Evolutionary conservation across 2,329 filamentous ascomycete species (phyloP).

Genomic region (Huntiella omanensis): DNA sequence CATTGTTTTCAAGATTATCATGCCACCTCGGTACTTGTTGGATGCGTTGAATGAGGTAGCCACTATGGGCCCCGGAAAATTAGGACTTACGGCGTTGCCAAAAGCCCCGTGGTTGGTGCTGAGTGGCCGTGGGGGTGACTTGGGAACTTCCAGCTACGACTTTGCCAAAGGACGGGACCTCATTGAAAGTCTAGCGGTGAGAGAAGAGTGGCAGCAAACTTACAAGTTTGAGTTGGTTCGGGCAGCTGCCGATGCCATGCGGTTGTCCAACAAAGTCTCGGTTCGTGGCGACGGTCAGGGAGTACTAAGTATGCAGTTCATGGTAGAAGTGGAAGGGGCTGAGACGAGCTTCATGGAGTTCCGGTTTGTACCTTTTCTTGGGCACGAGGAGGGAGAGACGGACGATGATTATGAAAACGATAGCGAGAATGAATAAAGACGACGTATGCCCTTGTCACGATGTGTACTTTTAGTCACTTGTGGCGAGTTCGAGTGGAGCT

Average conservation of each 20-base stretch:
- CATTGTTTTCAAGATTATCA: constrained; percentile 82
- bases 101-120: constrained; percentile 56
- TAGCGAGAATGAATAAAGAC: constrained; percentile 10
- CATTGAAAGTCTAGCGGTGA: constrained; percentile 56
- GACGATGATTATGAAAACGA: constrained; percentile 21
- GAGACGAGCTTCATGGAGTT: constrained; percentile 64
- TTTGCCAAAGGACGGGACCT: constrained; percentile 46
- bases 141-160: constrained; percentile 46
- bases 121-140: constrained; percentile 36
- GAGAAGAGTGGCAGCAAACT: constrained; percentile 41
- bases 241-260: constrained; percentile 81
- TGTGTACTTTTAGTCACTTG: too few relatives aligned
- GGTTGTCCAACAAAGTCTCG: constrained; percentile 77
- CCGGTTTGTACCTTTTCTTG: constrained; percentile 54
- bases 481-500: too few relatives aligned
- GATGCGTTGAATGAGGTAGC: constrained; percentile 54
- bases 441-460: too few relatives aligned
- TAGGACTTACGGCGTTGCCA: constrained; percentile 49
- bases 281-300: constrained; percentile 75
- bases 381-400: constrained; percentile 36
- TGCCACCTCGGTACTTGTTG: constrained; percentile 56
- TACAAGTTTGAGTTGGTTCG: constrained; percentile 82
- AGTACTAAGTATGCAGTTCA: constrained; percentile 85
- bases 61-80: constrained; percentile 49
- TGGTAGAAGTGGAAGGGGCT: constrained; percentile 68